Base-by-base conservation (phyloP, 805 yeast species). In the Kuraishia cidri region DNA sequence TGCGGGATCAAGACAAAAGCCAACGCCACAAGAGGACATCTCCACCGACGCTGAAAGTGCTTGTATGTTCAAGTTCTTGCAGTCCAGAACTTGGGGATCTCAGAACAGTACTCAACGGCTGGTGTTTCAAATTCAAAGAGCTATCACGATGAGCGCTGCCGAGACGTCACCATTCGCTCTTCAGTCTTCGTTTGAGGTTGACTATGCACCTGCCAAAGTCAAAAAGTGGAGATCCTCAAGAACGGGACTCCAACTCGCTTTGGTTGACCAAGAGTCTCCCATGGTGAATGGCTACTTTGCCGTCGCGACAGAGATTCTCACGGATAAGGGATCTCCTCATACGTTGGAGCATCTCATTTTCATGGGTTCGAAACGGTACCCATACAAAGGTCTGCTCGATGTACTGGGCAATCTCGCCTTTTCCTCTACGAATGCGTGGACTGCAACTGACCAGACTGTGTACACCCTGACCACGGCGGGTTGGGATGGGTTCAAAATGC, bases 361-460 rank as follows among this genome's bases (percentile, higher is more conserved):
- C 54, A 84, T 87, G 95, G 98, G 98, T 1, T 84, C 95, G 3
- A 65, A 79, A 41, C 75, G 78, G 37, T 84, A 76, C 46, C 97
- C 97, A 0, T 90, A 80, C 55, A 90, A 90, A 55, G 97, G 98
- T 6, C 62, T 88, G 31, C 62, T 92, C 30, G 98, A 92, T 49
- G 78, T 78, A 8, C 66, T 88, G 32, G 95, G 97, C 5, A 85
- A 86, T 48, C 59, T 83, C 36, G 78, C 86, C 40, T 82, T 79
- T 56, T 81, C 95, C 2, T 67, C 75, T 4, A 92, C 97, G 0
- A 92, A 92, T 50, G 98, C 98, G 0, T 88, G 96, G 96, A 92
- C 98, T 0, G 86, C 81, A 1, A 85, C 92, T 4, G 97, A 92
- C 56, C 94, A 85, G 50, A 92, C 98, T 0, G 96, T 87, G 2